Evolutionary conservation across 805 yeast genomes (phyloP).

Genomic region (Zygosaccharomyces siamensis): DNA sequence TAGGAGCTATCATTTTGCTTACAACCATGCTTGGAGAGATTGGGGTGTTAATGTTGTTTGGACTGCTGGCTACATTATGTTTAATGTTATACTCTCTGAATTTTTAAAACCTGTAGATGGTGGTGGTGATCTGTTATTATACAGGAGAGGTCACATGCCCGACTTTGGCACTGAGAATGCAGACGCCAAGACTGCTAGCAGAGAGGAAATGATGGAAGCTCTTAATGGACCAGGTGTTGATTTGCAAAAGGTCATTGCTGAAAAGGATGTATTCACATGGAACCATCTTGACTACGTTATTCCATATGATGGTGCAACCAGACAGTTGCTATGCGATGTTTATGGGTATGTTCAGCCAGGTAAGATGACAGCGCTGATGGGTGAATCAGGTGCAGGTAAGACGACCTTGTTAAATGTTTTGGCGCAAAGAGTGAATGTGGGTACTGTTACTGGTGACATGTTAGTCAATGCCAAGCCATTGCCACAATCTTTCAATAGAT

Average conservation of each 20-base stretch:
- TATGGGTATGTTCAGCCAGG: slow-evolving; percentile 79
- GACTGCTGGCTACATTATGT: slow-evolving; percentile 37
- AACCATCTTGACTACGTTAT: slow-evolving; percentile 62
- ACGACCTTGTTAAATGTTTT: slow-evolving; percentile 70
- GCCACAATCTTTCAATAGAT: slow-evolving; percentile 60
- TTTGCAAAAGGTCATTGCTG: slow-evolving; percentile 32
- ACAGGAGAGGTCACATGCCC: slow-evolving; percentile 43
- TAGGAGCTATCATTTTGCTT: slow-evolving; percentile 38
- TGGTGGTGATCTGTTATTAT: slow-evolving; percentile 40
- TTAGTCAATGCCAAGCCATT: slow-evolving; percentile 64
- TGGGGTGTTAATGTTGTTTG: slow-evolving; percentile 53
- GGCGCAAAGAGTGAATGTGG: slow-evolving; percentile 65
- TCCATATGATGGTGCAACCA: slow-evolving; percentile 53
- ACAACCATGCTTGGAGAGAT: slow-evolving; percentile 55
- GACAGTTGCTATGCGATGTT: slow-evolving; percentile 50
- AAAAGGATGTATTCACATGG: slow-evolving; percentile 64
- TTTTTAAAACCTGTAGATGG: slow-evolving; percentile 35
- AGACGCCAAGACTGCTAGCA: slow-evolving; percentile 36
- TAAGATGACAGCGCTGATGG: slow-evolving; percentile 77
- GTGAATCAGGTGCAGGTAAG: slow-evolving; percentile 85
- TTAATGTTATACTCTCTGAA: slow-evolving; percentile 37
- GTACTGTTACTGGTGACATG: slow-evolving; percentile 67
- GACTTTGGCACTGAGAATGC: slow-evolving; percentile 33
- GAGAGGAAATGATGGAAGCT: slow-evolving; percentile 39
- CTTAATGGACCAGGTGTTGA: slow-evolving; percentile 33